These are phyloP conservation scores for Nematodospora anomalae DNA, from an alignment of 1,139 yeast genomes.

Conservation along the genomic window DNA sequence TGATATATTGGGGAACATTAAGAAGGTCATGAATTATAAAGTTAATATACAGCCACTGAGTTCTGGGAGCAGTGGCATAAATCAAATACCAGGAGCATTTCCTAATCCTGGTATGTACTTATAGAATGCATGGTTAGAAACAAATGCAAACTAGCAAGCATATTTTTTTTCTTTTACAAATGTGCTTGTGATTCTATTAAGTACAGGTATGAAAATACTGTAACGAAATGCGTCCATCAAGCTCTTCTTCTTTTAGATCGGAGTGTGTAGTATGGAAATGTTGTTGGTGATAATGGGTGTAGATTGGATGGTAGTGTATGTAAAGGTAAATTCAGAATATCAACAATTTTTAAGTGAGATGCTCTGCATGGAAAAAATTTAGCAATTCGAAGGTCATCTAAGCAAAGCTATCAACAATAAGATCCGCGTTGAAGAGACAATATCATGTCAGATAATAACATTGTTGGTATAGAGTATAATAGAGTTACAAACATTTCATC, in stretches of 20 bases:
- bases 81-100: slow-evolving; percentile 13
- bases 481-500: slow-evolving; percentile 86
- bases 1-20: slow-evolving; percentile 25
- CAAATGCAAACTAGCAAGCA: no score
- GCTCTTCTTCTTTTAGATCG: no score
- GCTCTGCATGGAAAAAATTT: not conserved
- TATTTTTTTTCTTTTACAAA: no score
- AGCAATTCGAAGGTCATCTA: not conserved
- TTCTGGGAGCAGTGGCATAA: slow-evolving; percentile 3
- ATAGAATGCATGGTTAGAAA: slow-evolving; percentile 3
- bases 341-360: not conserved
- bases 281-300: no score
- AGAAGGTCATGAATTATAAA: slow-evolving; percentile 22
- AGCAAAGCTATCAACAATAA: not conserved
- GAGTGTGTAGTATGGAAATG: no score
- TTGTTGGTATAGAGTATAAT: slow-evolving; percentile 87
- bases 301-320: no score
- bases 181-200: no score
- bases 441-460: slow-evolving; percentile 44
- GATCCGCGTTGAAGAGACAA: no score
- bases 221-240: no score
- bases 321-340: no score
- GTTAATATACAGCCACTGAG: slow-evolving; percentile 12
- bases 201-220: no score
- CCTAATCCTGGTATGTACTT: slow-evolving; percentile 16